These are phyloP conservation scores for Leccinum subgranulosum DNA, from an alignment of 768 basidiomycete species.

Conservation along the genomic window DNA sequence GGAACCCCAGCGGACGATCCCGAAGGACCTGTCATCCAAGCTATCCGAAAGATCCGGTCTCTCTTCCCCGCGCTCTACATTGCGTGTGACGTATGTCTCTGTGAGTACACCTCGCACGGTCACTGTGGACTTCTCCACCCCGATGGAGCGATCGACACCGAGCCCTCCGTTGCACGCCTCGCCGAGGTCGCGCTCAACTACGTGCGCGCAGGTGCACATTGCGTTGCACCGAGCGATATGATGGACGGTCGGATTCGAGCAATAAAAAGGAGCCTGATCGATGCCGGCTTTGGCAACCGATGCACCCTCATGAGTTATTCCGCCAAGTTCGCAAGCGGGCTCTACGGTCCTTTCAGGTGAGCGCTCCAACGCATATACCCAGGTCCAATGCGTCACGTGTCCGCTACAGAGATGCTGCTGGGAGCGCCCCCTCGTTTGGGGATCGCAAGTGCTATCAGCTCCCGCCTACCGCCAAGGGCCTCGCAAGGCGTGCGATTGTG, in stretches of 20 bases:
- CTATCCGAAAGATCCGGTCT: slow-evolving; percentile 71
- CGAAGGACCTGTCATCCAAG: slow-evolving; percentile 88
- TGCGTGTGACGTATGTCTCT: slow-evolving; percentile 96
- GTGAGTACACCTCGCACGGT: slow-evolving; percentile 98
- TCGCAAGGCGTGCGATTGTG: slow-evolving; percentile 92
- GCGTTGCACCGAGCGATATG: slow-evolving; percentile 99
- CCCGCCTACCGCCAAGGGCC: slow-evolving; percentile 81
- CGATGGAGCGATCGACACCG: slow-evolving; percentile 76
- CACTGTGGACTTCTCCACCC: slow-evolving; percentile 83
- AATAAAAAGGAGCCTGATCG: slow-evolving; percentile 85
- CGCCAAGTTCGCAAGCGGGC: slow-evolving; percentile 92
- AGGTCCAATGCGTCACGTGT: not conserved
- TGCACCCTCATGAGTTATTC: slow-evolving; percentile 96
- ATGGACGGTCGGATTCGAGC: slow-evolving; percentile 94
- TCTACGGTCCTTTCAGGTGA: slow-evolving; percentile 96
- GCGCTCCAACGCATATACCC: slow-evolving; percentile 15
- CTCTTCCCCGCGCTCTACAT: slow-evolving; percentile 87
- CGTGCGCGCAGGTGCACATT: slow-evolving; percentile 93
- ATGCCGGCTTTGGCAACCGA: slow-evolving; percentile 79
- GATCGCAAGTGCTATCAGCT: slow-evolving; percentile 98
- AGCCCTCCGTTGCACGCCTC: slow-evolving; percentile 80
- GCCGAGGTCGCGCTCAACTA: slow-evolving; percentile 91
- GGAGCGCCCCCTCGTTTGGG: slow-evolving; percentile 92
- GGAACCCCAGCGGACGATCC: slow-evolving; percentile 92
- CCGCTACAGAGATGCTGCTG: slow-evolving; percentile 83